Evolutionary conservation across 305 asterid genomes (phyloP).

Genomic region (Fraxinus platypoda): DNA sequence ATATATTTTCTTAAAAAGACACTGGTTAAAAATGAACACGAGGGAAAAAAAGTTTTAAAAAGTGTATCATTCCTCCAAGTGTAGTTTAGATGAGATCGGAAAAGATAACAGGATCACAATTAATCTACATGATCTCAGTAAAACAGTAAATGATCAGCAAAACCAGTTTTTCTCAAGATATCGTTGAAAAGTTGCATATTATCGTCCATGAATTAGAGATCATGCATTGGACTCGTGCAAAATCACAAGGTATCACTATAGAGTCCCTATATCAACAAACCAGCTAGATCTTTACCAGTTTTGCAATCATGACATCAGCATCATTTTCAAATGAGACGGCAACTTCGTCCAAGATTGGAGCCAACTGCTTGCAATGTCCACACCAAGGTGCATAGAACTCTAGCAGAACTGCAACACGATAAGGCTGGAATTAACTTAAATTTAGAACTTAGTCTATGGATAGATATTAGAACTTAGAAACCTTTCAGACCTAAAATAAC

Average conservation of each 20-base stretch:
- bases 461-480: background rate
- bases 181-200: background rate
- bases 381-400: slow-evolving; percentile 91
- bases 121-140: background rate
- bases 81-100: background rate
- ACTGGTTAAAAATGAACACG: background rate
- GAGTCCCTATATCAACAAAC: background rate
- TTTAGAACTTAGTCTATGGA: background rate
- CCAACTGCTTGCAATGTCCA: slow-evolving; percentile 74
- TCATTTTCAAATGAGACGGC: slow-evolving; percentile 56
- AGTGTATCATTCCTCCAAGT: background rate
- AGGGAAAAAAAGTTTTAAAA: background rate
- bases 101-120: background rate
- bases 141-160: background rate
- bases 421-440: background rate
- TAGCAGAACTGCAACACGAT: slow-evolving; percentile 47
- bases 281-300: slow-evolving; percentile 44
- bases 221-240: background rate
- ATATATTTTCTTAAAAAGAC: background rate
- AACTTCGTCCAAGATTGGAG: slow-evolving; percentile 78
- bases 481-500: background rate
- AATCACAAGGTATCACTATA: background rate
- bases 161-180: background rate
- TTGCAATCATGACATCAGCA: slow-evolving; percentile 58
- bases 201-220: background rate